These are phyloP conservation scores for carrot (Daucus carota) DNA, from an alignment of 129 eudicot genomes.

Conservation along the genomic window DH1_v3.0 NC_030383.2:61003501-61004000, in stretches of 20 bases:
- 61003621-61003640: not conserved
- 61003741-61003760: not conserved
- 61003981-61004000: not conserved
- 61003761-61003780: not conserved
- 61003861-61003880: not conserved
- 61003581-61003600: not conserved
- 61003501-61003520: not conserved
- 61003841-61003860: not conserved
- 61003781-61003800: not conserved
- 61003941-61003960: not conserved
- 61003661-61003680: not conserved
- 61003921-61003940: not conserved
- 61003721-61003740: not conserved
- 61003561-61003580: not conserved
- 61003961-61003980: not conserved
- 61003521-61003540: not conserved
- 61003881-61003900: not conserved
- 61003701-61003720: not conserved
- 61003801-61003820: not conserved
- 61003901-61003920: not conserved
- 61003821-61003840: not conserved
- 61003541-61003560: not conserved
- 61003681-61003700: not conserved
- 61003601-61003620: not conserved
- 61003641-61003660: not conserved